A percentile compares a stretch with the other conserved stretches of the same genome.
phyloP scores from a whole-genome alignment of 2,329 filamentous ascomycete species.

The Alternaria atra region DNA sequence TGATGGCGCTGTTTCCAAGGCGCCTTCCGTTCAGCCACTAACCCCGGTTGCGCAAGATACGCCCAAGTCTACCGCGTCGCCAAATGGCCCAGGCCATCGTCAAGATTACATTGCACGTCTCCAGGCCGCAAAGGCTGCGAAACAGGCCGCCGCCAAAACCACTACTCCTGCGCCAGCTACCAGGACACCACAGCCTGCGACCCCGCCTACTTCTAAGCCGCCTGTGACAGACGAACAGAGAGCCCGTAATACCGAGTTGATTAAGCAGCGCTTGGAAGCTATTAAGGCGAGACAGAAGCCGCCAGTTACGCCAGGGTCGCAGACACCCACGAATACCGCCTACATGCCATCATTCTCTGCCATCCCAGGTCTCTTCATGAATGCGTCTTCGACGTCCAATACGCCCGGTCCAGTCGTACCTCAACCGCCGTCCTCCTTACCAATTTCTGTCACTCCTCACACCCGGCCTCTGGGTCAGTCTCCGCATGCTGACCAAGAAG shows the following conservation, averaged over 20 bases:
- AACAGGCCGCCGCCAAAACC: conserved; percentile 27
- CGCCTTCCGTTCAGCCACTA: conserved; percentile 15
- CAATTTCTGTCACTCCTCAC: conserved; percentile 37
- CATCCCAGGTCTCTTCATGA: conserved; percentile 65
- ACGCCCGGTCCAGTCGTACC: conserved; percentile 17
- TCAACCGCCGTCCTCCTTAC: conserved; percentile 58
- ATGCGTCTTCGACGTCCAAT: conserved; percentile 23
- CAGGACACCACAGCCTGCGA: conserved; percentile 23
- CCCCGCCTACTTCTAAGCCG: conserved; percentile 25
- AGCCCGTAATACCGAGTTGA: conserved; percentile 75
- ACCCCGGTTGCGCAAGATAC: conserved; percentile 21
- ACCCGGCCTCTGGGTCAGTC: conserved; percentile 72
- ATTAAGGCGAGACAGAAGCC: conserved; percentile 39
- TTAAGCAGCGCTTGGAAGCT: conserved; percentile 83
- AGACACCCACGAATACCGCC: conserved; percentile 12
- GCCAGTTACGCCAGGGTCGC: conserved; percentile 8
- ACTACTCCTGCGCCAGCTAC: conserved; percentile 17
- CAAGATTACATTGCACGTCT: conserved; percentile 81
- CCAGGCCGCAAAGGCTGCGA: conserved; percentile 75
- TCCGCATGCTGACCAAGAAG: conserved; percentile 61
- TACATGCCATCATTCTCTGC: conserved; percentile 42
- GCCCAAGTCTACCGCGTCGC: conserved; percentile 24
- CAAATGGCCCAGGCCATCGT: conserved; percentile 64
- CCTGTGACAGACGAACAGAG: conserved; percentile 53
- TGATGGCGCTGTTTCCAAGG: conserved; percentile 11